Conservation (phyloP, 2,329 filamentous ascomycete species). For the Aspergillus transmontanensis region DNA sequence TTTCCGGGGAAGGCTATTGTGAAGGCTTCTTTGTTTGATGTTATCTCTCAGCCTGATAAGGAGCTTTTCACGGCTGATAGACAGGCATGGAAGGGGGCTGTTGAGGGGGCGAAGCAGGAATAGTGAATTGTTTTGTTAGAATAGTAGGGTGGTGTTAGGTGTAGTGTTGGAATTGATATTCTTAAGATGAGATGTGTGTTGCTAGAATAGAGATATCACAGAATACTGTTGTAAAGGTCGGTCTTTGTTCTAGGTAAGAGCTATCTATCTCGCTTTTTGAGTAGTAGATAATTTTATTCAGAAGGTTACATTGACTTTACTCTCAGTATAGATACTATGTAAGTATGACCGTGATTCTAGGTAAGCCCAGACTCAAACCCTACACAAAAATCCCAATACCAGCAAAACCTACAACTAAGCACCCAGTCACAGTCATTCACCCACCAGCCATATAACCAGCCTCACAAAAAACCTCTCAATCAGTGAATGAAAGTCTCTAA, state of each 20-base stretch:
- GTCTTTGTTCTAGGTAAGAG: background rate
- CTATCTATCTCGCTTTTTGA: background rate
- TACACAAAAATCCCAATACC: background rate
- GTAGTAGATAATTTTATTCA: no score
- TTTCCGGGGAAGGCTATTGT: slow-evolving; percentile 2
- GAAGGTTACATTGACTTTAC: no score
- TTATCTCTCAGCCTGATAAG: background rate
- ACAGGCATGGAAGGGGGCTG: slow-evolving; percentile 5
- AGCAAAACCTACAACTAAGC: background rate
- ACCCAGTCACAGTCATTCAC: background rate
- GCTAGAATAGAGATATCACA: background rate
- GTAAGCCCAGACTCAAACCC: background rate
- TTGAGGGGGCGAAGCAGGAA: slow-evolving; percentile 4
- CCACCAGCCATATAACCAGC: background rate
- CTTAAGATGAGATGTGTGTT: background rate
- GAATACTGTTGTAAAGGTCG: background rate
- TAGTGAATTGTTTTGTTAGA: background rate
- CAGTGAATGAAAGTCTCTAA: background rate
- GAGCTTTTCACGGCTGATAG: slow-evolving; percentile 8
- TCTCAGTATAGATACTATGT: no score
- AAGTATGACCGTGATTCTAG: no score
- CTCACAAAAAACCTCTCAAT: background rate
- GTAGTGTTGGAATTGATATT: background rate
- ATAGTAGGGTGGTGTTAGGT: background rate
- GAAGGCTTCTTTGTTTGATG: slow-evolving; percentile 12